Conservation (phyloP, 148 eudicot genomes). For the Gaultheria prostrata region DNA sequence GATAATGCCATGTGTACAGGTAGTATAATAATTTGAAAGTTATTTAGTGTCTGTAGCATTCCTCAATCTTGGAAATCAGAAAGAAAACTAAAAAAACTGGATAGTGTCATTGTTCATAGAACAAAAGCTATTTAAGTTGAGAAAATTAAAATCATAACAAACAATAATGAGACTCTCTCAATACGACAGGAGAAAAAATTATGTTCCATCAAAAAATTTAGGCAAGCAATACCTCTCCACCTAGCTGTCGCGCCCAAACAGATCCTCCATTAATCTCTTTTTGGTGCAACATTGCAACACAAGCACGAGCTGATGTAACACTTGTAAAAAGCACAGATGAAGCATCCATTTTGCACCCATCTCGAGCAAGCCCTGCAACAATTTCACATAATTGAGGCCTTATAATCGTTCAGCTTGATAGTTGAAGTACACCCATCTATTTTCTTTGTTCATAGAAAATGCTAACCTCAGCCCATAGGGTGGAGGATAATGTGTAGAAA, state of each 20-base stretch:
- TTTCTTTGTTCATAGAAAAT: no score
- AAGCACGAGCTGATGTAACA: slow-evolving; percentile 80
- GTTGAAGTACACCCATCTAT: no score
- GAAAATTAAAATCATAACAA: neutral
- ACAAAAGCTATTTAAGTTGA: neutral
- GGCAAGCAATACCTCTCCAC: slow-evolving; percentile 75
- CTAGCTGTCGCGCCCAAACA: slow-evolving; percentile 97
- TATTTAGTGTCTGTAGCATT: no score
- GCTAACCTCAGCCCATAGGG: no score
- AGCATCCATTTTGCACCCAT: slow-evolving; percentile 80
- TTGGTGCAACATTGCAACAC: slow-evolving; percentile 81
- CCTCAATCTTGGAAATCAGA: neutral
- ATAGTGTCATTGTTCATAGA: neutral
- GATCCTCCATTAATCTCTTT: slow-evolving; percentile 58
- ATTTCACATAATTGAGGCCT: slow-evolving; percentile 15
- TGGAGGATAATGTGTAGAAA: no score
- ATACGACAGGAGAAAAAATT: neutral
- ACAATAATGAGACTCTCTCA: neutral
- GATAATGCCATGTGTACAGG: no score
- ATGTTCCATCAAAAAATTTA: neutral
- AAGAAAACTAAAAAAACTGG: neutral
- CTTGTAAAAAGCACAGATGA: slow-evolving; percentile 78
- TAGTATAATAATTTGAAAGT: no score
- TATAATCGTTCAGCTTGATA: neutral
- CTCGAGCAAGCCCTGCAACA: slow-evolving; percentile 81